A percentile compares a stretch with the other conserved stretches of the same genome.
phyloP scores from a whole-genome alignment of 2,329 filamentous ascomycete species.

The Bipolaris zeicola region DNA sequence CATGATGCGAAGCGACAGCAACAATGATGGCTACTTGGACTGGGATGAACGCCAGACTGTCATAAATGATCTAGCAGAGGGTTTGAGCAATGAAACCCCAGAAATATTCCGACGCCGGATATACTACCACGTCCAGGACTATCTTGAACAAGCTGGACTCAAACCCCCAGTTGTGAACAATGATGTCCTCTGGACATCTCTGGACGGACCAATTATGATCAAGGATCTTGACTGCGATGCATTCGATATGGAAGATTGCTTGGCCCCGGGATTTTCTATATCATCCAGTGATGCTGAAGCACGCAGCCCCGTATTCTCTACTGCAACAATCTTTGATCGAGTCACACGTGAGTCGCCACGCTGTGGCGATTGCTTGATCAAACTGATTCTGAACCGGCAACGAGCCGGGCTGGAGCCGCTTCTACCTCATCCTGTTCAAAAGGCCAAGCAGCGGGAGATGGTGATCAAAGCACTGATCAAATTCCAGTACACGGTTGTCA shows the following conservation, averaged over 20 bases:
- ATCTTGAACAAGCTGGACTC: conserved; percentile 48
- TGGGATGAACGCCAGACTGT: conserved; percentile 50
- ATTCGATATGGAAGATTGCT: conserved; percentile 51
- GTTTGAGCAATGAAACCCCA: conserved; percentile 43
- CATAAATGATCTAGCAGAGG: conserved; percentile 46
- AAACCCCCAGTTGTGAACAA: conserved; percentile 50
- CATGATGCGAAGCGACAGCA: conserved; percentile 47
- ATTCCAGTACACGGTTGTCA: conserved; percentile 52
- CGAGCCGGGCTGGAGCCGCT: conserved; percentile 47
- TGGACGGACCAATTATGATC: conserved; percentile 51
- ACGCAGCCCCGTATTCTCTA: conserved; percentile 48
- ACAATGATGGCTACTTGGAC: conserved; percentile 50
- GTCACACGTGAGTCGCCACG: conserved; percentile 47
- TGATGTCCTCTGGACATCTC: conserved; percentile 51
- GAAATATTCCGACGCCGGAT: conserved; percentile 45
- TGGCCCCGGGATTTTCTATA: conserved; percentile 51
- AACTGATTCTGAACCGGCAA: conserved; percentile 47
- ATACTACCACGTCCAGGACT: conserved; percentile 47
- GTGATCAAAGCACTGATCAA: conserved; percentile 50
- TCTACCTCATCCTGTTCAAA: conserved; percentile 41
- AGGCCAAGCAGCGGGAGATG: conserved; percentile 40
- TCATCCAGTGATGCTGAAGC: conserved; percentile 43
- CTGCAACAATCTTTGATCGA: conserved; percentile 49
- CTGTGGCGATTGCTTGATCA: conserved; percentile 53
- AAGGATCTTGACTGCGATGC: conserved; percentile 50